phyloP scores from a whole-genome alignment of 1,284 basidiomycete species.

The Trametes sp. region DNA sequence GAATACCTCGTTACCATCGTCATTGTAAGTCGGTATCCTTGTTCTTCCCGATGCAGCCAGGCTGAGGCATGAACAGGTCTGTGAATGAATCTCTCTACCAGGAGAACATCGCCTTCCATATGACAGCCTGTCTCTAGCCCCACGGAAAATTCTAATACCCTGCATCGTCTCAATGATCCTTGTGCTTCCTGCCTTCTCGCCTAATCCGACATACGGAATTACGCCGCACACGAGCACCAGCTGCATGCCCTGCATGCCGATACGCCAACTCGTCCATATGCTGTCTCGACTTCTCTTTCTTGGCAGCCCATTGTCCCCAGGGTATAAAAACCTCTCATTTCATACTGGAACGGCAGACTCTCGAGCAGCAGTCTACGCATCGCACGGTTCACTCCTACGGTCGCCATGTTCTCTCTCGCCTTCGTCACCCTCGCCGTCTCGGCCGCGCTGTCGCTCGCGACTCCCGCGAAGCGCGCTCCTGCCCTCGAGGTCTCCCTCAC shows the following conservation, averaged over 20 bases:
- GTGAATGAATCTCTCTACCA: neutral
- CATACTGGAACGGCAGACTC: slow-evolving; percentile 10
- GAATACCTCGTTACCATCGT: no score
- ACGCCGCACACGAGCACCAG: neutral
- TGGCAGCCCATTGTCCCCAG: neutral
- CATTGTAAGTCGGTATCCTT: no score
- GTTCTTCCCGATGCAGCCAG: no score
- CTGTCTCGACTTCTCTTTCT: slow-evolving; percentile 4
- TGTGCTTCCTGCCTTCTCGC: neutral
- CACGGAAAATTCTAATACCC: neutral
- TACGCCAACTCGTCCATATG: slow-evolving; percentile 3
- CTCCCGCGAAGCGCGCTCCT: slow-evolving; percentile 30
- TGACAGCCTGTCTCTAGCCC: slow-evolving; percentile 14
- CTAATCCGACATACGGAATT: neutral
- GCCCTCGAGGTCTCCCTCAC: slow-evolving; percentile 37
- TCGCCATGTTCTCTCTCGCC: slow-evolving; percentile 28
- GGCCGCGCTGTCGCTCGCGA: slow-evolving; percentile 29
- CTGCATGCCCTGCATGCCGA: neutral
- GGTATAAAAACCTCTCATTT: neutral
- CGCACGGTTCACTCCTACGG: neutral
- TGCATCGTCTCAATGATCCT: neutral
- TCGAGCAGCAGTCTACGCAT: slow-evolving; percentile 16
- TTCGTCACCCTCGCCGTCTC: slow-evolving; percentile 27
- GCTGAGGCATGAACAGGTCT: neutral
- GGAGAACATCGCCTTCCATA: slow-evolving; percentile 2